These are phyloP conservation scores for Coleophoma crateriformis DNA, from an alignment of 2,329 filamentous ascomycete species.

Conservation along the genomic window DNA sequence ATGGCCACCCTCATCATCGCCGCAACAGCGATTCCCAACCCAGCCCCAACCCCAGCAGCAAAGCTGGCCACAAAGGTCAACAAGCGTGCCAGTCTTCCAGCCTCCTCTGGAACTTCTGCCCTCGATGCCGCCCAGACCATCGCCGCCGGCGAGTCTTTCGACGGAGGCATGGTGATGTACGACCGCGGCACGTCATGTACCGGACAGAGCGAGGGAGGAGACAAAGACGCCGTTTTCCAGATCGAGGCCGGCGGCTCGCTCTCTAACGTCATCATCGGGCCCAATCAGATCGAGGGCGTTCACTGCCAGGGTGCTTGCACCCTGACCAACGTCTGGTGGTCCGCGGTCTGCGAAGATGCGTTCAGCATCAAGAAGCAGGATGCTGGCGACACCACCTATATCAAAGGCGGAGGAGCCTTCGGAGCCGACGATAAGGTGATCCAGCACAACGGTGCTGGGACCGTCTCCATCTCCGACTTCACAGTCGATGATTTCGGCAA, in stretches of 20 bases:
- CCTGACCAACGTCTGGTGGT: slow-evolving; percentile 22
- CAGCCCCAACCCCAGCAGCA: background rate
- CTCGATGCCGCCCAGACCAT: slow-evolving; percentile 37
- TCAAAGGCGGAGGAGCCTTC: slow-evolving; percentile 38
- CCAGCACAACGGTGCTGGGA: slow-evolving; percentile 37
- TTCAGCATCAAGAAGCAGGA: slow-evolving; percentile 18
- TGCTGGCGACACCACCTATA: slow-evolving; percentile 30
- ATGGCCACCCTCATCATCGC: background rate
- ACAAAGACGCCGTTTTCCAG: slow-evolving; percentile 27
- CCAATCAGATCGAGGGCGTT: slow-evolving; percentile 27
- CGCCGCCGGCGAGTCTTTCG: slow-evolving; percentile 35
- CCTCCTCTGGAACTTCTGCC: slow-evolving; percentile 31
- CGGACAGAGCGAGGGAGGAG: slow-evolving; percentile 35
- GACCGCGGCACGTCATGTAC: slow-evolving; percentile 35
- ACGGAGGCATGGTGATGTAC: slow-evolving; percentile 39
- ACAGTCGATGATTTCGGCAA: slow-evolving; percentile 39
- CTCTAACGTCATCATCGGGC: slow-evolving; percentile 28
- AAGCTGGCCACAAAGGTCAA: background rate
- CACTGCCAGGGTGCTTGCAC: slow-evolving; percentile 20
- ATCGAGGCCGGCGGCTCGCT: slow-evolving; percentile 25
- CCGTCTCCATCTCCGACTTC: slow-evolving; percentile 28
- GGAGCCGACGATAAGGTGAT: slow-evolving; percentile 32
- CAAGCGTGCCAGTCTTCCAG: background rate
- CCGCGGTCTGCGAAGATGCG: slow-evolving; percentile 19
- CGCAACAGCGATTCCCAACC: background rate